Conservation (phyloP, 2,329 filamentous ascomycete species). For the Penicillium aurantiogriseum region DNA sequence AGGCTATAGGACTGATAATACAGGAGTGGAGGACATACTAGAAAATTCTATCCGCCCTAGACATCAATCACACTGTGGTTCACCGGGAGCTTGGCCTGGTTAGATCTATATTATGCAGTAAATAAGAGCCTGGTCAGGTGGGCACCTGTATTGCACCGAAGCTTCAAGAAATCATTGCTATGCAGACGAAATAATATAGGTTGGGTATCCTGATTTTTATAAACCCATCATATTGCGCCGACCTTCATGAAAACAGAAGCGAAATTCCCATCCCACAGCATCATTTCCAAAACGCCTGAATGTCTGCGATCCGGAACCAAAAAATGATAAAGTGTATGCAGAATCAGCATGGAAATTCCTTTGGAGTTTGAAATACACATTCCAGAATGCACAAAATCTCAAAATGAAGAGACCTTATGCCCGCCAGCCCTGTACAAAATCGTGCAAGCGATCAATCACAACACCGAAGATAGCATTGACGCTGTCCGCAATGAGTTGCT, state of each 20-base stretch:
- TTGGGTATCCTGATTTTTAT: conserved; percentile 14
- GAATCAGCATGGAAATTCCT: too few species aligned
- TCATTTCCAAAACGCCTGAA: not conserved
- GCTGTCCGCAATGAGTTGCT: conserved; percentile 85
- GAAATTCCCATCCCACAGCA: not conserved
- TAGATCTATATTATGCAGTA: not conserved
- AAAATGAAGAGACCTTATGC: conserved; percentile 46
- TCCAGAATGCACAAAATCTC: not conserved
- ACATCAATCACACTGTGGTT: too few species aligned
- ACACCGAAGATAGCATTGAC: conserved; percentile 86
- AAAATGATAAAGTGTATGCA: not conserved
- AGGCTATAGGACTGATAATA: too few species aligned
- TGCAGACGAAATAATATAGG: not conserved
- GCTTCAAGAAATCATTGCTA: not conserved
- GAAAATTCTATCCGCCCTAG: too few species aligned
- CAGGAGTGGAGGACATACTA: too few species aligned
- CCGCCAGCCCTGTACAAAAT: conserved; percentile 86
- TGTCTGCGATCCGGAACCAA: not conserved
- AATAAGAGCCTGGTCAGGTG: not conserved
- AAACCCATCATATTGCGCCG: conserved; percentile 9
- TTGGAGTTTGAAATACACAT: not conserved
- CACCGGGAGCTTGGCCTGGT: not conserved
- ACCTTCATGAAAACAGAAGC: not conserved
- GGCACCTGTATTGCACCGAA: not conserved
- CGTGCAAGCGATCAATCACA: conserved; percentile 91